Base-by-base conservation (phyloP, 208 protist species). In the Trichomonas tenax region DNA sequence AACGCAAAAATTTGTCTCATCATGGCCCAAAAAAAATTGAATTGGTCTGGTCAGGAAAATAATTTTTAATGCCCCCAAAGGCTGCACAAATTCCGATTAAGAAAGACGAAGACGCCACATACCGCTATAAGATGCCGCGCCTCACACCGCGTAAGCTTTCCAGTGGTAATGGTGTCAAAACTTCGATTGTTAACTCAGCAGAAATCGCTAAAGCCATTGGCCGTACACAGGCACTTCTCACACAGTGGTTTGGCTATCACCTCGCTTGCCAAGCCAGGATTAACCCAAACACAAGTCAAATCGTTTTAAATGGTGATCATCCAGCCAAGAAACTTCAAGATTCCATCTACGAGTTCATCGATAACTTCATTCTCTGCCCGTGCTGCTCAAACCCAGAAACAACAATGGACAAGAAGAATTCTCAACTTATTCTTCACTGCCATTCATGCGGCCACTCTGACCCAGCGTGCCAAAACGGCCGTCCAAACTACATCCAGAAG, bases 311-410 rank as follows among this genome's bases (percentile, higher is more conserved):
- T 38, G 86, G 86, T 51, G 44, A 93, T 36, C 86, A 93, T 15
- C 26, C 41, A 51, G 21, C 0, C 1, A 93, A 93, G 46, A 51
- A 48, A 48, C n/a, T 93, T 10, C 21, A 48, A 34, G 44, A 48
- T 17, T 51, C 40, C 0, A 11, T 93, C 9, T 93, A 93, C 31
- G 86, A 93, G 26, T 93, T 93, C 44, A 93, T 93, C 31, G 86
- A 93, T 38, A 93, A 34, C 6, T 93, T 93, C n/a, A 44, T 93
- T 93, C 86, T 93, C 31, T 93, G 86, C 44, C 86, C 86, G 38
- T 21, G n/a, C 45, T 93, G 86, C n/a, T 38, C 3, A 34, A 93
- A 93, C 36, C 86, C 86, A 58, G 86, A 93, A 93, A 93, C 86
- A 34, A 93, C 86, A 48, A 38, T 51, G 11, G 86, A 51, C 2